These are phyloP conservation scores for Amyloporia xantha DNA, from an alignment of 768 basidiomycete genomes.

Conservation along the genomic window DNA sequence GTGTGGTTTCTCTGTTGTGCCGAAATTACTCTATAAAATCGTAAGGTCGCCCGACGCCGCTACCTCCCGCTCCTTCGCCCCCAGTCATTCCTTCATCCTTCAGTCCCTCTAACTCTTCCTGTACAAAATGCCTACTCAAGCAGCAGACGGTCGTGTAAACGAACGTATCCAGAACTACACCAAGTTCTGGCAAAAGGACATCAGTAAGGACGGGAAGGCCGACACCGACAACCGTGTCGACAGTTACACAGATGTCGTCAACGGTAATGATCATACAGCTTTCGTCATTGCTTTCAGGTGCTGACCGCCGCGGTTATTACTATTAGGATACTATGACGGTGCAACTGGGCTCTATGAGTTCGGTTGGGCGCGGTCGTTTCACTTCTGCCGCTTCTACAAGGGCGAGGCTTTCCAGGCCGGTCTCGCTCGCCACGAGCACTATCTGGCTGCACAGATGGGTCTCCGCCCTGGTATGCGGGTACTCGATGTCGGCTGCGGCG, in stretches of 20 bases:
- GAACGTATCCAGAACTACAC: constrained; percentile 80
- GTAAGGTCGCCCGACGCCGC: too few species aligned
- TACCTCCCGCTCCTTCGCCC: not conserved
- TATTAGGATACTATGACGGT: constrained; percentile 96
- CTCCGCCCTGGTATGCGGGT: constrained; percentile 90
- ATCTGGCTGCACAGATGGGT: constrained; percentile 81
- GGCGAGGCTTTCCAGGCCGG: constrained; percentile 73
- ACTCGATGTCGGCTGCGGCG: constrained; percentile 96
- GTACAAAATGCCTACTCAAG: constrained; percentile 15
- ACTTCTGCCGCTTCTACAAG: constrained; percentile 95
- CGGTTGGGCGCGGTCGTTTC: constrained; percentile 88
- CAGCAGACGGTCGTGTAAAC: constrained; percentile 30
- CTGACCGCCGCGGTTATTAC: too few species aligned
- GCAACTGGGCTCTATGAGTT: constrained; percentile 95
- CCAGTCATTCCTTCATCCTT: not conserved
- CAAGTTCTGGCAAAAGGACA: constrained; percentile 87
- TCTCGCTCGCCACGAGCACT: constrained; percentile 95
- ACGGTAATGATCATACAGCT: too few species aligned
- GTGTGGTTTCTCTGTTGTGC: not conserved
- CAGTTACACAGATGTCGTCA: constrained; percentile 89
- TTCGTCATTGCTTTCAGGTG: too few species aligned
- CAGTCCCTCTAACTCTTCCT: not conserved
- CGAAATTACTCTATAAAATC: not conserved
- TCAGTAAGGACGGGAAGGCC: constrained; percentile 53
- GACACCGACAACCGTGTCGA: constrained; percentile 70